phyloP scores from a whole-genome alignment of 192 early-diverging fungal genomes.

The Coemansia sp. region DNA sequence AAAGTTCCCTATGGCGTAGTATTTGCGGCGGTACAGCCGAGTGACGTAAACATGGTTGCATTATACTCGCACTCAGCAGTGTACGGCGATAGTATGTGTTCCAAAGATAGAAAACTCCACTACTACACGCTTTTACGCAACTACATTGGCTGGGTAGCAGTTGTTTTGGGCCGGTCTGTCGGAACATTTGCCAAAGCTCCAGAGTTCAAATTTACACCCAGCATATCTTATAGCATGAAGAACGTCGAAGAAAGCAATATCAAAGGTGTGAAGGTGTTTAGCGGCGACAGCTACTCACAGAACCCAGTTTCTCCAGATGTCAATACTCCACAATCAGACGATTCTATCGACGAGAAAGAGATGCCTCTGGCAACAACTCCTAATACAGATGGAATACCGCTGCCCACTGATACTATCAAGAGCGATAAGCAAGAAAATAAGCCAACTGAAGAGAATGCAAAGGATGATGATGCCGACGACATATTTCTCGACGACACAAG shows the following conservation, averaged over 20 bases:
- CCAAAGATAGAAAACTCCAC: slow-evolving; percentile 27
- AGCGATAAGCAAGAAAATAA: background rate
- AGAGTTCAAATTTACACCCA: slow-evolving; percentile 15
- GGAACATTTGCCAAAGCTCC: slow-evolving; percentile 29
- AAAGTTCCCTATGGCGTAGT: slow-evolving; percentile 42
- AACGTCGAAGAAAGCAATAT: slow-evolving; percentile 6
- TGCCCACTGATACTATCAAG: background rate
- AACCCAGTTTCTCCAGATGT: slow-evolving; percentile 16
- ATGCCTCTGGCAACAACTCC: background rate
- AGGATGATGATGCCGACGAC: background rate
- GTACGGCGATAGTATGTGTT: slow-evolving; percentile 37
- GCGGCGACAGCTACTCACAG: slow-evolving; percentile 29
- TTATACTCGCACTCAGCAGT: slow-evolving; percentile 40
- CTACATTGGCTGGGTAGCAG: slow-evolving; percentile 43
- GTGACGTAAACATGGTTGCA: slow-evolving; percentile 25
- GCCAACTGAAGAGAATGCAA: background rate
- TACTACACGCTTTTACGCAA: slow-evolving; percentile 48
- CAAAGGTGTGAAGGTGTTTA: slow-evolving; percentile 22
- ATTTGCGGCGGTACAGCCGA: slow-evolving; percentile 36
- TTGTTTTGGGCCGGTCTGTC: slow-evolving; percentile 19
- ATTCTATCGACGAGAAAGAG: background rate
- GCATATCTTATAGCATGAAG: slow-evolving; percentile 28
- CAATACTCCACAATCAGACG: background rate
- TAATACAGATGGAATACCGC: background rate
- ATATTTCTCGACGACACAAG: background rate